Evolutionary conservation across 1,139 yeast species (phyloP), one percentile per base, ranked within the genome.

Genomic region (Wickerhamomyces sp.): DNA sequence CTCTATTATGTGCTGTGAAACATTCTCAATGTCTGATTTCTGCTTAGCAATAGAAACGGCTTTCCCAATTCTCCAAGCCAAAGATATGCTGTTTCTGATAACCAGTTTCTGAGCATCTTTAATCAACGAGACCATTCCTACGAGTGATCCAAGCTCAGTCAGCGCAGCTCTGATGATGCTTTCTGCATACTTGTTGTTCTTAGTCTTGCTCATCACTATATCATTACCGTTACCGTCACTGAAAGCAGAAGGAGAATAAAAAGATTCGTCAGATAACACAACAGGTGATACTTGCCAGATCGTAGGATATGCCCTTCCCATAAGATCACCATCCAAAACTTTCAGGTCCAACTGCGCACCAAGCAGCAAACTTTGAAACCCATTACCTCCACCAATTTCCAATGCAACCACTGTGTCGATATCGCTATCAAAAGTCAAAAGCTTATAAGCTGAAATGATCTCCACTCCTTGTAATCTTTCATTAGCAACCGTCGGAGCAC

Each of bases 251-350:
- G 68, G 66, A 1, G 61, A 50, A 35, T 53, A 59, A 32, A 52
- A 46, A 23, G 58, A 32, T 35, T 44, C 44, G 6, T 51, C 48
- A 22, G 51, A 44, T 16, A 44, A 34, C 4, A 55, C 59, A 14
- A 46, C 53, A 6, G 70, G 67, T 3, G 63, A 46, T 12, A 64
- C 61, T 41, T 68, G 73, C 52, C 61, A 62, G 19, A 54, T 55
- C 23, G 66, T 63, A 5, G 72, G 72, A 45, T 64, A 66, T 10
- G 72, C 73, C 38, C 73, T 54, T 8, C 73, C 73, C 73, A 67
- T 67, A 34, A 65, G 47, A 41, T 68, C 73, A 25, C 59, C 58
- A 48, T 67, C 72, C 20, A 62, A 39, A 13, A 56, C 54, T 13
- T 62, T 62, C 33, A 45, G 40, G 15, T 47, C 46, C 15, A 54